These are phyloP conservation scores for Echria macrotheca DNA, from an alignment of 495 filamentous ascomycete genomes.

Conservation along the genomic window DNA sequence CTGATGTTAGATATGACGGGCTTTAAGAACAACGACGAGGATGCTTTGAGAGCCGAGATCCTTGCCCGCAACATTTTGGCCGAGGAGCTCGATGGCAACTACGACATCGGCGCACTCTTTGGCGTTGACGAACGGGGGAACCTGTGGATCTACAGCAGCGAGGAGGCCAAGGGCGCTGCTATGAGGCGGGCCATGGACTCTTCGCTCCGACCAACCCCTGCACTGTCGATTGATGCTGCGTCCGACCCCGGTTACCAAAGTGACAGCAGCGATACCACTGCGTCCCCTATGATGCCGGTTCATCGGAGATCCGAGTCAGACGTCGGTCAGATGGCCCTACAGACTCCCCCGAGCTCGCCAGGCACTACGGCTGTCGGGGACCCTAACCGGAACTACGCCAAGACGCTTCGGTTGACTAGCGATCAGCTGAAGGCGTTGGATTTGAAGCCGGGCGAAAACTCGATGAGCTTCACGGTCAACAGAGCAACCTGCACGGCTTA, in stretches of 20 bases:
- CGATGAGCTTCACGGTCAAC: conserved; percentile 95
- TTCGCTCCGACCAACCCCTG: conserved; percentile 41
- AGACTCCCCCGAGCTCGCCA: conserved; percentile 75
- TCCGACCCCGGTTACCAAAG: conserved; percentile 95
- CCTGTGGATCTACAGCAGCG: conserved; percentile 97
- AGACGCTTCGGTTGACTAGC: conserved; percentile 92
- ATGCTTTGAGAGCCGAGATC: conserved; percentile 83
- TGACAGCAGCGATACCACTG: conserved; percentile 48
- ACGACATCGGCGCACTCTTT: conserved; percentile 93
- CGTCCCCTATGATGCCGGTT: conserved; percentile 31
- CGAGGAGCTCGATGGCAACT: conserved; percentile 89
- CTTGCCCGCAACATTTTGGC: conserved; percentile 93
- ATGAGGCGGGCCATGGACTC: conserved; percentile 43
- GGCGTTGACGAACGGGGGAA: conserved; percentile 93
- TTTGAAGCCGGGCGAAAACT: conserved; percentile 77
- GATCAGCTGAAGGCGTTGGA: conserved; percentile 87
- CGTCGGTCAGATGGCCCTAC: conserved; percentile 56
- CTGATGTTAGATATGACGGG: conserved; percentile 98
- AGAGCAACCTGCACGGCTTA: conserved; percentile 81
- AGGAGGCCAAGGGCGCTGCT: conserved; percentile 84
- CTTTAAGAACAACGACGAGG: conserved; percentile 89
- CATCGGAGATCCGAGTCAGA: conserved; percentile 62
- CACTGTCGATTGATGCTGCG: conserved; percentile 62
- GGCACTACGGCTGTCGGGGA: conserved; percentile 54
- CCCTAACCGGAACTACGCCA: conserved; percentile 81